Percentiles rank a stretch among this genome's conserved stretches.
Evolutionary conservation across 2,329 filamentous ascomycete species (phyloP).

Genomic region (Alternaria dauci): DNA sequence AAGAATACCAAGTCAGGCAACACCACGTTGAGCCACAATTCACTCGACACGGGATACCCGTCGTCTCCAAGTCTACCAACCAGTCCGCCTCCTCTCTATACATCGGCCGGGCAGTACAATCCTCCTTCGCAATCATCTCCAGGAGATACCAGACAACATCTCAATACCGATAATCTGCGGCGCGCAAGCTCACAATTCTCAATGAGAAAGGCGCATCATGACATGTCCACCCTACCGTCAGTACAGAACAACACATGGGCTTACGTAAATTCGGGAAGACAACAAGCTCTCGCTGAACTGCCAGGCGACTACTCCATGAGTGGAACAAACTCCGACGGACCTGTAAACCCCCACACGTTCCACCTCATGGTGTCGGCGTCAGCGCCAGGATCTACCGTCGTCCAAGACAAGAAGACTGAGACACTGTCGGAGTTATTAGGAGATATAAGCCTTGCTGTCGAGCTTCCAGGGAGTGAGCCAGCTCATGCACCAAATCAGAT

Average conservation of each 20-base stretch:
- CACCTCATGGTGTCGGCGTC: background rate
- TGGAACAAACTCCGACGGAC: constrained; percentile 29
- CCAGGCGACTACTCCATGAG: constrained; percentile 22
- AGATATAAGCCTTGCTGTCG: constrained; percentile 16
- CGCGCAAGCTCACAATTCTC: background rate
- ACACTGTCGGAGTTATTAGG: constrained; percentile 19
- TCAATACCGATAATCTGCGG: background rate
- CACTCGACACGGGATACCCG: background rate
- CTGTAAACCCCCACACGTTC: constrained; percentile 28
- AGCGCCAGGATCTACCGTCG: background rate
- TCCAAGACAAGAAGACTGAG: background rate
- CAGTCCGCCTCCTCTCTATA: constrained; percentile 14
- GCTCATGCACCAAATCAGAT: constrained; percentile 1
- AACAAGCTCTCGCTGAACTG: constrained; percentile 15
- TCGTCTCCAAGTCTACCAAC: background rate
- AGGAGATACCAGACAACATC: background rate
- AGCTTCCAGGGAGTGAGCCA: constrained; percentile 18
- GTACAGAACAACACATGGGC: background rate
- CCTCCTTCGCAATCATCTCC: background rate
- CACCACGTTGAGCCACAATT: background rate
- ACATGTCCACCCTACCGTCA: background rate
- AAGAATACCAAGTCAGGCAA: background rate
- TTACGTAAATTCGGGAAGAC: background rate
- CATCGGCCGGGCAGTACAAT: constrained; percentile 1
- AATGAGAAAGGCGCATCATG: background rate